phyloP scores from a whole-genome alignment of 768 basidiomycete genomes.

The Russula earlei region DNA sequence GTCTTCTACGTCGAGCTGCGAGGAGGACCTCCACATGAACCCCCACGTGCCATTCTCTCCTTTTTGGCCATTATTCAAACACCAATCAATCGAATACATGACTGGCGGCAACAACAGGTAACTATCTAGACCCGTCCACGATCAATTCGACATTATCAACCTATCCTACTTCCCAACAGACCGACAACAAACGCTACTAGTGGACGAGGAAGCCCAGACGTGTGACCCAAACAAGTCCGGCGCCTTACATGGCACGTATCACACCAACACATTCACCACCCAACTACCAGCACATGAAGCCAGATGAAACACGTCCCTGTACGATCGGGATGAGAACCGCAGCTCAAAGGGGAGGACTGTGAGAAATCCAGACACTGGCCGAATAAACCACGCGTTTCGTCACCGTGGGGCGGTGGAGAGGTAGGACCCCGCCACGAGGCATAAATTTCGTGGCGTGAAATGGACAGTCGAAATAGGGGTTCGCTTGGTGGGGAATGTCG shows the following conservation, averaged over 20 bases:
- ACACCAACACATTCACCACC: neutral
- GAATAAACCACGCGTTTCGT: neutral
- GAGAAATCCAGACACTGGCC: neutral
- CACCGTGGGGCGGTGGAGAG: conserved; percentile 40
- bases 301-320: neutral
- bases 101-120: too few relatives aligned
- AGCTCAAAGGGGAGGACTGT: neutral
- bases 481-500: conserved; percentile 92
- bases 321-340: conserved; percentile 6
- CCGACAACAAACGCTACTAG: neutral
- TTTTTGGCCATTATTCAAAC: too few relatives aligned
- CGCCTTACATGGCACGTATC: neutral
- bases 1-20: too few relatives aligned
- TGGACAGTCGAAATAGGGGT: conserved; percentile 89
- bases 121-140: too few relatives aligned
- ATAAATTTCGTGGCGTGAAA: conserved; percentile 91
- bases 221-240: neutral
- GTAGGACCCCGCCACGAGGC: conserved; percentile 75
- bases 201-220: neutral
- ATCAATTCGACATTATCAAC: neutral
- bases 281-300: neutral
- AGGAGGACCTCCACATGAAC: neutral
- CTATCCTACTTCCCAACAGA: too few relatives aligned
- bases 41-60: neutral
- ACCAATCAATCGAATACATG: too few relatives aligned